These are phyloP conservation scores for Pythium vanterpoolii DNA, from an alignment of 352 stramenopile species.

Conservation along the genomic window DNA sequence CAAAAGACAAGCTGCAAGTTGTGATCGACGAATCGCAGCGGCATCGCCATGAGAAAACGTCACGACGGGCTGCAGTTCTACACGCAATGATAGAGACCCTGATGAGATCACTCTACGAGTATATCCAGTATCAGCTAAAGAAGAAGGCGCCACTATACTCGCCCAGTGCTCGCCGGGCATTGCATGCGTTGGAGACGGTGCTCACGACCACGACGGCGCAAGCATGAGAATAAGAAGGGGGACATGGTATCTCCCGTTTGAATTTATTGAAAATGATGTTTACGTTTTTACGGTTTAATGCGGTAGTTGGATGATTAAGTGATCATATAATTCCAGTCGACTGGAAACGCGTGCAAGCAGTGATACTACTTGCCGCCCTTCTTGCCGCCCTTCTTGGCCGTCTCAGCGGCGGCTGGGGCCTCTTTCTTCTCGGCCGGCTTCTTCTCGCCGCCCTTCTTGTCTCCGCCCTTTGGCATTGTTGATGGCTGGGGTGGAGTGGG, in stretches of 20 bases:
- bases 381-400: slow-evolving; percentile 39
- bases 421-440: slow-evolving; percentile 28
- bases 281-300: background rate
- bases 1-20: slow-evolving; percentile 1
- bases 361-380: slow-evolving; percentile 39
- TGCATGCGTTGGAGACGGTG: slow-evolving; percentile 6
- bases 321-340: background rate
- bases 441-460: slow-evolving; percentile 24
- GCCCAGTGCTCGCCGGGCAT: background rate
- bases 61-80: background rate
- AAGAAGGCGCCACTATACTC: slow-evolving; percentile 7
- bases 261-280: background rate
- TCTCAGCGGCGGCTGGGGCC: slow-evolving; percentile 17
- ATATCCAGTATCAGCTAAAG: slow-evolving; percentile 10
- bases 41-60: background rate
- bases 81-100: background rate
- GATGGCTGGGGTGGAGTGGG: background rate
- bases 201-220: background rate
- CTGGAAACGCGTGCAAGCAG: background rate
- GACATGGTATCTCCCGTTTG: background rate
- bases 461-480: slow-evolving; percentile 20
- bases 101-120: background rate
- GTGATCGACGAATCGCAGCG: background rate
- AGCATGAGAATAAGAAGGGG: background rate
- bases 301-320: background rate